Conservation (phyloP, 2,329 filamentous ascomycete species). For the Pseudocercospora musae region DNA sequence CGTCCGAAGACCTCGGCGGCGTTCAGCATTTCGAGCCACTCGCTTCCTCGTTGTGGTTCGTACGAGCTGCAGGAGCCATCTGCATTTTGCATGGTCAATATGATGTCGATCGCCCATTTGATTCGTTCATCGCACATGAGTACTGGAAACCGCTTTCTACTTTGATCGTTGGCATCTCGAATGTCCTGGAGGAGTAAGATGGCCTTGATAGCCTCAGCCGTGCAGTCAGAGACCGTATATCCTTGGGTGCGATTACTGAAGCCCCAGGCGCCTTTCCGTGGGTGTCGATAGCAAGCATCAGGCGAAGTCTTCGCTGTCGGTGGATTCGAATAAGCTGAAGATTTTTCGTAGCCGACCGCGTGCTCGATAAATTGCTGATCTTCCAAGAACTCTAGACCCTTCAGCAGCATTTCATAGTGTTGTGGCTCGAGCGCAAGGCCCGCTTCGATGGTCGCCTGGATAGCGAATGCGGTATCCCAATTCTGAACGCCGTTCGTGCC, state of each 20-base stretch:
- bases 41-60: constrained; percentile 74
- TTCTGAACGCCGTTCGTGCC: constrained; percentile 97
- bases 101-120: constrained; percentile 83
- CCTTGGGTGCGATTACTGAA: constrained; percentile 92
- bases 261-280: constrained; percentile 89
- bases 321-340: constrained; percentile 40
- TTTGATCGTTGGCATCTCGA: constrained; percentile 45
- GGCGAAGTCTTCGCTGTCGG: constrained; percentile 31
- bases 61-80: constrained; percentile 88
- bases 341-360: constrained; percentile 69
- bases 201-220: constrained; percentile 83
- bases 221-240: constrained; percentile 93
- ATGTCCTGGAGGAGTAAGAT: constrained; percentile 80
- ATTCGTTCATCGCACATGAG: constrained; percentile 74
- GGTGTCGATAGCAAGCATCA: constrained; percentile 67
- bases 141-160: constrained; percentile 56
- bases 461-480: constrained; percentile 91
- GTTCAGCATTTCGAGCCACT: constrained; percentile 80
- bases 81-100: constrained; percentile 85
- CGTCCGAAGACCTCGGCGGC: constrained; percentile 93
- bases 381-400: constrained; percentile 81
- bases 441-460: constrained; percentile 76
- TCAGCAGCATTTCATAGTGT: constrained; percentile 79
- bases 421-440: constrained; percentile 72
- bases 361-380: constrained; percentile 88